phyloP scores from a whole-genome alignment of 2,329 filamentous ascomycete species.

The Drechslera avenae region DNA sequence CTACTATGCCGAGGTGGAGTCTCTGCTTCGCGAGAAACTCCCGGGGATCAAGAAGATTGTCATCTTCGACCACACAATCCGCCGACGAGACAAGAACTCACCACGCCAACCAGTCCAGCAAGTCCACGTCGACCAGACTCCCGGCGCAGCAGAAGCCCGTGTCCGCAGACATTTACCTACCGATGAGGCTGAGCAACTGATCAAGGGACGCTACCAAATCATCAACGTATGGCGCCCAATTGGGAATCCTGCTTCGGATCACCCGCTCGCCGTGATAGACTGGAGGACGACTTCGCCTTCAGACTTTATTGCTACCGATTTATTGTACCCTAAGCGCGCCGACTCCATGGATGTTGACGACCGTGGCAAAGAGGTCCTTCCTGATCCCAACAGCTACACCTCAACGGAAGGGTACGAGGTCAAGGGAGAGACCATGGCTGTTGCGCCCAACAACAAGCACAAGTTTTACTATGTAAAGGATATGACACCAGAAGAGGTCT shows the following conservation, averaged over 20 bases:
- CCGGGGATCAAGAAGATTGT: slow-evolving; percentile 64
- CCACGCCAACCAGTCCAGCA: slow-evolving; percentile 70
- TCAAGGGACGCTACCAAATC: slow-evolving; percentile 66
- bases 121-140: slow-evolving; percentile 75
- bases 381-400: slow-evolving; percentile 53
- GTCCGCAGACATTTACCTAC: slow-evolving; percentile 65
- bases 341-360: slow-evolving; percentile 56
- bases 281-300: slow-evolving; percentile 62
- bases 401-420: slow-evolving; percentile 66
- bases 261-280: slow-evolving; percentile 71
- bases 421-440: slow-evolving; percentile 66
- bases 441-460: slow-evolving; percentile 63
- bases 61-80: slow-evolving; percentile 76
- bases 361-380: slow-evolving; percentile 62
- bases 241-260: slow-evolving; percentile 65
- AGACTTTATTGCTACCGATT: slow-evolving; percentile 65
- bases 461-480: slow-evolving; percentile 70
- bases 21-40: slow-evolving; percentile 60
- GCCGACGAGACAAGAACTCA: slow-evolving; percentile 59
- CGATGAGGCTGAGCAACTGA: slow-evolving; percentile 61
- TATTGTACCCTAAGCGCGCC: slow-evolving; percentile 62
- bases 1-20: slow-evolving; percentile 68
- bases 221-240: slow-evolving; percentile 76
- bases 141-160: slow-evolving; percentile 63
- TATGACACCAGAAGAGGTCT: slow-evolving; percentile 64